Evolutionary conservation across 441 rosid genomes (phyloP).

Genomic region (Raphanus hybrid): DNA sequence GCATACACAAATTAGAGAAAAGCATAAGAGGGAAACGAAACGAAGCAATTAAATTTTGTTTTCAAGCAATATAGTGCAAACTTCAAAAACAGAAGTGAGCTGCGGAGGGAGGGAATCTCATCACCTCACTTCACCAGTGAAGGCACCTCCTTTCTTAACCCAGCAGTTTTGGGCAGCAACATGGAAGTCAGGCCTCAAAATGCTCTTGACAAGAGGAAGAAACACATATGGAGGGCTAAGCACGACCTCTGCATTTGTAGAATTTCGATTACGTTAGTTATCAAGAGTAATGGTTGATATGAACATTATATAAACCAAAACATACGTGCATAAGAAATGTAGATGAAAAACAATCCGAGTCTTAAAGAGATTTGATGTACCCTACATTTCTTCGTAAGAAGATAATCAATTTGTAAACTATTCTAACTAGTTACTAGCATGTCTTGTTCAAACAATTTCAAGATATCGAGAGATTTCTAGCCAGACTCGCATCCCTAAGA

Average conservation of each 20-base stretch:
- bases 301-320: background rate
- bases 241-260: constrained; percentile 60
- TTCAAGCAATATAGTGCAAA: no score
- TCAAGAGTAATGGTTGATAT: background rate
- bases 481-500: no score
- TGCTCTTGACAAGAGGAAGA: constrained; percentile 58
- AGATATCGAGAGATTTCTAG: no score
- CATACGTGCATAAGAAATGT: background rate
- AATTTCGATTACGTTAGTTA: background rate
- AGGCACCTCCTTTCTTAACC: constrained; percentile 85
- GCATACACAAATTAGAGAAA: no score
- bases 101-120: background rate
- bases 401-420: no score
- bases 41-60: background rate
- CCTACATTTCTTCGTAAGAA: no score
- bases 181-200: constrained; percentile 57
- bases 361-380: no score
- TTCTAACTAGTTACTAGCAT: no score
- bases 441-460: no score
- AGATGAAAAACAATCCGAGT: no score
- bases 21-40: no score
- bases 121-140: constrained; percentile 79
- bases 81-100: background rate
- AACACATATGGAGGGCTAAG: constrained; percentile 78
- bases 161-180: constrained; percentile 83